phyloP scores from a whole-genome alignment of 352 stramenopile genomes.

The Phytophthora pistaciae region DNA sequence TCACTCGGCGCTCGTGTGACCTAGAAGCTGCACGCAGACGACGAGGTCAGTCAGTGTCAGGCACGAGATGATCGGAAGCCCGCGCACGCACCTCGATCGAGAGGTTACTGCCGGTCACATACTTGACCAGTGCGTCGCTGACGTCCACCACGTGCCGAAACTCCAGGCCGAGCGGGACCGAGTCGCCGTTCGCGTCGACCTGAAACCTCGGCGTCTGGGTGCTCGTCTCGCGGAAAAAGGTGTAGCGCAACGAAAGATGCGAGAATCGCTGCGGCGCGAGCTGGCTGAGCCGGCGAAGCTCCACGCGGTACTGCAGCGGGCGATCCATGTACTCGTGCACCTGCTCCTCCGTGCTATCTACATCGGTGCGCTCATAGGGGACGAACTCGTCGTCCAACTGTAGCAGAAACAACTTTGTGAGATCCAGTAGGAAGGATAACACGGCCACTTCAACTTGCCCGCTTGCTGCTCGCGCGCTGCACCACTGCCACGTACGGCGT shows the following conservation, averaged over 20 bases:
- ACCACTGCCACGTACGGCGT: conserved; percentile 40
- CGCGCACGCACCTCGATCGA: conserved; percentile 50
- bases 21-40: conserved; percentile 29
- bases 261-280: conserved; percentile 48
- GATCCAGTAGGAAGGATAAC: not conserved
- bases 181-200: conserved; percentile 16
- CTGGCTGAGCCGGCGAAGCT: conserved; percentile 28
- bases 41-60: conserved; percentile 9
- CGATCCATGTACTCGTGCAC: conserved; percentile 63
- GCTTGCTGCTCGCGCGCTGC: conserved; percentile 18
- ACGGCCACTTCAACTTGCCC: conserved; percentile 39
- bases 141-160: conserved; percentile 59
- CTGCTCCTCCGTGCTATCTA: conserved; percentile 59
- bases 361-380: conserved; percentile 36
- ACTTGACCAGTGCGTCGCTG: conserved; percentile 60
- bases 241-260: conserved; percentile 51
- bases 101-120: conserved; percentile 50
- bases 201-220: conserved; percentile 34
- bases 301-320: conserved; percentile 55
- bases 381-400: conserved; percentile 38
- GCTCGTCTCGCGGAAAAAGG: conserved; percentile 51
- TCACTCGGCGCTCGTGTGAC: conserved; percentile 24
- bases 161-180: conserved; percentile 25
- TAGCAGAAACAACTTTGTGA: conserved; percentile 7
- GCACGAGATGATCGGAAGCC: conserved; percentile 1